These are phyloP conservation scores for Parascedosporium putredinis DNA, from an alignment of 2,329 filamentous ascomycete genomes.

Conservation along the genomic window DNA sequence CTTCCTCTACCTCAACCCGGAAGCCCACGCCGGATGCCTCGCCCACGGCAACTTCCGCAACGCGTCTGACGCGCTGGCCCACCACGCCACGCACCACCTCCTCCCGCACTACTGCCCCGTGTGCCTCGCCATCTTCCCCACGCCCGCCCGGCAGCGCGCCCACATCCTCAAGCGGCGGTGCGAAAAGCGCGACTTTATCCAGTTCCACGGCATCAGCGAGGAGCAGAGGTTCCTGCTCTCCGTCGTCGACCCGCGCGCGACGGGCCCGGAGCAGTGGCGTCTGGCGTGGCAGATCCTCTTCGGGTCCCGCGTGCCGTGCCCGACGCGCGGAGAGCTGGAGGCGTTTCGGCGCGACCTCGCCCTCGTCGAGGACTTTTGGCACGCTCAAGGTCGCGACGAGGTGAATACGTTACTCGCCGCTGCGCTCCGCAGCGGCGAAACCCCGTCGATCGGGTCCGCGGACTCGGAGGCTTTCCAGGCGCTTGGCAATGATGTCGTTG, in stretches of 20 bases:
- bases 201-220: not conserved
- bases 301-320: no score
- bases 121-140: not conserved
- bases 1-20: not conserved
- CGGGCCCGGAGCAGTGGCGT: not conserved
- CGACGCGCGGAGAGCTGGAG: no score
- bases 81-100: not conserved
- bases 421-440: no score
- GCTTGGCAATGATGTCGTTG: no score
- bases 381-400: no score
- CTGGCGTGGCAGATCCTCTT: not conserved
- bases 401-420: no score
- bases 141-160: not conserved
- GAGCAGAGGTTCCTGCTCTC: slow-evolving; percentile 1
- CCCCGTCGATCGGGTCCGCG: no score
- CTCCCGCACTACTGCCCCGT: slow-evolving; percentile 7
- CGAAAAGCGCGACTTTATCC: slow-evolving; percentile 1
- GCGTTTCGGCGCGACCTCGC: no score
- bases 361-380: no score
- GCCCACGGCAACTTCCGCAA: not conserved
- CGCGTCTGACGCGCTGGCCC: not conserved
- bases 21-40: not conserved
- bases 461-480: no score
- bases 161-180: slow-evolving; percentile 7
- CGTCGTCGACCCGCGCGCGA: not conserved